Evolutionary conservation across 1,139 yeast species (phyloP).

Genomic region (Sugiyamaella grinbergsii): DNA sequence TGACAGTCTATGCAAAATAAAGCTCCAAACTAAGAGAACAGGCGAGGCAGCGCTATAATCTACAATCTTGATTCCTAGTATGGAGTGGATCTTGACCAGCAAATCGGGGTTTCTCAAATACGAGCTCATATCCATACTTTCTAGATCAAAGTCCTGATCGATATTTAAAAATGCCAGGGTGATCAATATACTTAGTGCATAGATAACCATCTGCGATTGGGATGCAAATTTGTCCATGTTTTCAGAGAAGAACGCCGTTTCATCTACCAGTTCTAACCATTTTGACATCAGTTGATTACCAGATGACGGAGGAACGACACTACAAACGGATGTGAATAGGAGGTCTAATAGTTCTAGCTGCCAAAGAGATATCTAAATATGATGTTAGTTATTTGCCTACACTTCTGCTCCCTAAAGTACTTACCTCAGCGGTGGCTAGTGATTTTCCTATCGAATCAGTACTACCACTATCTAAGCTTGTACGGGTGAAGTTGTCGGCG

Average conservation of each 20-base stretch:
- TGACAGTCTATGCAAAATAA: conserved; percentile 59
- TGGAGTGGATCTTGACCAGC: conserved; percentile 48
- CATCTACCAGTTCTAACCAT: conserved; percentile 62
- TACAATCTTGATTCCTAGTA: conserved; percentile 35
- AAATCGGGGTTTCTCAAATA: conserved; percentile 50
- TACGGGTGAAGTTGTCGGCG: conserved; percentile 21
- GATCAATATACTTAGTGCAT: conserved; percentile 34
- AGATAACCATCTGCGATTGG: conserved; percentile 43
- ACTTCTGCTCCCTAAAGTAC: background rate
- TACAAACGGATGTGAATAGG: conserved; percentile 34
- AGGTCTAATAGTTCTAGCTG: conserved; percentile 36
- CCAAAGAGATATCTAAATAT: conserved; percentile 14
- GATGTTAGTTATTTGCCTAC: background rate
- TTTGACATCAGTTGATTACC: conserved; percentile 38
- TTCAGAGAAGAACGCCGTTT: conserved; percentile 46
- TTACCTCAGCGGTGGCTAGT: conserved; percentile 8
- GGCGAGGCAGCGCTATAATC: conserved; percentile 50
- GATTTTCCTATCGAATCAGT: conserved; percentile 21
- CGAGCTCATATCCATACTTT: conserved; percentile 36
- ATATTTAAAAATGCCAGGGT: conserved; percentile 40
- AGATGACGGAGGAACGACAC: conserved; percentile 37
- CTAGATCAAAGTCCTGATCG: conserved; percentile 35
- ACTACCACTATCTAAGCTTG: conserved; percentile 17
- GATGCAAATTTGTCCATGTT: conserved; percentile 47
- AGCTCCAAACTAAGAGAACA: conserved; percentile 70